Base-by-base conservation (phyloP, 257 asterid genomes). In the Lycium barbarum region DNA sequence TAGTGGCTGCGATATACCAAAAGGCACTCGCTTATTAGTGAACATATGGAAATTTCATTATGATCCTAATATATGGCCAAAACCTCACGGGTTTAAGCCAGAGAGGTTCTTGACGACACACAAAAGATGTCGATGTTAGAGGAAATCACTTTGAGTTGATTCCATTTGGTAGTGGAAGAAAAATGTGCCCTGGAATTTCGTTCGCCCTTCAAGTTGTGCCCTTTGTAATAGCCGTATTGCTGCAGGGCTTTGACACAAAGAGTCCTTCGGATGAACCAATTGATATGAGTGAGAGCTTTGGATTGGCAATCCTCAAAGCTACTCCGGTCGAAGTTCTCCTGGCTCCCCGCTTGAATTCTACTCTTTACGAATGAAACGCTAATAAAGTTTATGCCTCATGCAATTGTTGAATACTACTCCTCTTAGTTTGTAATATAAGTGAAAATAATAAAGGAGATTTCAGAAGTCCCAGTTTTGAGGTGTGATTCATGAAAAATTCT, bases 141-240 rank as follows among this genome's bases (percentile, higher is more conserved):
- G 93, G 93, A 0, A 61, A 80, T 0, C 86, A 91, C 40, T 90
- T 89, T 82, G 93, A 90, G 63, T 79, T 90, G 80, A 71, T 93
- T 6, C 93, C 96, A 3, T 93, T 93, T 80, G 91, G 96, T 1
- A 89, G 87, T 0, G 93, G 96, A 3, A 86, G 93, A 45, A 91
- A 93, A 83, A 70, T 84, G 40, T 91, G 95, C 47, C 94, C 94
- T 0, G 92, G 88, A 0, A 26, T 84, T 36, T 36, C 76, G 7
- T 57, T 90, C 7, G 89, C 85, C n/a, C 84, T 89, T 7, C 87
- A 85, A 6, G 71, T 83, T 40, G 15, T 83, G 2, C 84, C 80
- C 14, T 79, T 87, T 36, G 85, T 76, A 15, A 85, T 93, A 38
- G 96, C 91, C 0, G 62, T 84, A 58, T 14, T 91, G 18, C 13